Percentiles rank a stretch among this genome's conserved stretches.
Conservation (phyloP, 2,329 filamentous ascomycete genomes). For the Cytospora schulzeri region DNA sequence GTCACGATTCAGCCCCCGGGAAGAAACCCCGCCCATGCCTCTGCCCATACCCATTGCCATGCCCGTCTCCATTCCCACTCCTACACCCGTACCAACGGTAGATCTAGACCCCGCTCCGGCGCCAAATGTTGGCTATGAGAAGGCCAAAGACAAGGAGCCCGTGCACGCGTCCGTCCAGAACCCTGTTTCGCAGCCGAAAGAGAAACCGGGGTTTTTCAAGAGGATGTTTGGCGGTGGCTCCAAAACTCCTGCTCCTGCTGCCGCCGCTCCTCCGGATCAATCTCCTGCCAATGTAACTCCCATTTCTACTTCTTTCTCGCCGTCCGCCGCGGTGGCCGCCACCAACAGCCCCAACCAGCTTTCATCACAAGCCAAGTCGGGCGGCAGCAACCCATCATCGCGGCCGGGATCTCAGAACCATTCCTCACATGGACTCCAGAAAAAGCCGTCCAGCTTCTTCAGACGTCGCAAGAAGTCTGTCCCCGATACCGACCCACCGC, state of each 20-base stretch:
- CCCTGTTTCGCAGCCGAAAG: slow-evolving; percentile 54
- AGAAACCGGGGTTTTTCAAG: slow-evolving; percentile 86
- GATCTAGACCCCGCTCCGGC: slow-evolving; percentile 59
- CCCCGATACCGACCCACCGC: slow-evolving; percentile 52
- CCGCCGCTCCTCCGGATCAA: slow-evolving; percentile 20
- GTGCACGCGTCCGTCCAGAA: slow-evolving; percentile 44
- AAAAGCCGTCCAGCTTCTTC: slow-evolving; percentile 95
- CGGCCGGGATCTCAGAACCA: slow-evolving; percentile 50
- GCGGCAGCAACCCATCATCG: slow-evolving; percentile 48
- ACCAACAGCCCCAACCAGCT: slow-evolving; percentile 30
- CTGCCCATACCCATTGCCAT: slow-evolving; percentile 29
- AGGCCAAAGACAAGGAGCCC: slow-evolving; percentile 59
- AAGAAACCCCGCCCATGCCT: slow-evolving; percentile 33
- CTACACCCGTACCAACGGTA: slow-evolving; percentile 31
- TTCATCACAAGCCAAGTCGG: slow-evolving; percentile 37
- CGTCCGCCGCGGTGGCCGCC: slow-evolving; percentile 10
- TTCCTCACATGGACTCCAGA: slow-evolving; percentile 63
- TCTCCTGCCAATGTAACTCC: slow-evolving; percentile 12
- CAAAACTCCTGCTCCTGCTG: slow-evolving; percentile 46
- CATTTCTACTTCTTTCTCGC: slow-evolving; percentile 12
- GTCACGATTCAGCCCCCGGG: slow-evolving; percentile 34
- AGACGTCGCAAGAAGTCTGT: slow-evolving; percentile 89
- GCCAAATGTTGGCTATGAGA: slow-evolving; percentile 61
- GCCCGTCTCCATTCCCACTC: slow-evolving; percentile 34
- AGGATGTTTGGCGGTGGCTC: slow-evolving; percentile 79